Evolutionary conservation across 371 early-diverging fungal genomes (phyloP).

Genomic region (Mucor racemosus): DNA sequence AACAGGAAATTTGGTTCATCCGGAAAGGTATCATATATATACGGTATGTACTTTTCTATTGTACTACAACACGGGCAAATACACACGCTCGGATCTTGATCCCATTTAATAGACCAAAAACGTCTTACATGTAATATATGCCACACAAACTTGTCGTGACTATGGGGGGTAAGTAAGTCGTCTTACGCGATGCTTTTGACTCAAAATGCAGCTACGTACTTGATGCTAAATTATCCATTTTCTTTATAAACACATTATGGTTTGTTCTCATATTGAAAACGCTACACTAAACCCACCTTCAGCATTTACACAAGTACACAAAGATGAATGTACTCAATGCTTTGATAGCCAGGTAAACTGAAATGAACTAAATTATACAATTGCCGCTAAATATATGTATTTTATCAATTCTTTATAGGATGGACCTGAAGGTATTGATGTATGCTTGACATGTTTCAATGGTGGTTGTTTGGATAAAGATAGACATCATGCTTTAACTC

Average conservation of each 20-base stretch:
- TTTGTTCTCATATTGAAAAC: conserved; percentile 50
- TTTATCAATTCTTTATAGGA: conserved; percentile 48
- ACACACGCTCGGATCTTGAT: not conserved
- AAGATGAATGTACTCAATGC: conserved; percentile 96
- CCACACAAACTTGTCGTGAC: not conserved
- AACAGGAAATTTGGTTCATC: not conserved
- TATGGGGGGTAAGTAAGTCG: not conserved
- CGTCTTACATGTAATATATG: not conserved
- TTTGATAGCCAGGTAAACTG: conserved; percentile 81
- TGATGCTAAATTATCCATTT: not conserved
- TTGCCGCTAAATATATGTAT: not conserved
- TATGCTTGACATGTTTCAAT: conserved; percentile 93
- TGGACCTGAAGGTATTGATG: conserved; percentile 79
- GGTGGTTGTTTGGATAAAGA: conserved; percentile 77
- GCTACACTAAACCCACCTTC: conserved; percentile 43
- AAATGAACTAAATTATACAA: too few relatives aligned
- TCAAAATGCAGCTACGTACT: not conserved
- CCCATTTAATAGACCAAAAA: not conserved
- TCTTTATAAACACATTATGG: conserved; percentile 23
- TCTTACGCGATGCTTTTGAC: not conserved
- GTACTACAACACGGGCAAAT: not conserved
- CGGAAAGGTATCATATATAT: not conserved
- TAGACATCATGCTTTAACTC: conserved; percentile 77
- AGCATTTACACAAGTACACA: conserved; percentile 72
- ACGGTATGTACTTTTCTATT: too few relatives aligned